These are phyloP conservation scores for Cordyceps sp. DNA, from an alignment of 2,329 filamentous ascomycete species.

Conservation along the genomic window DNA sequence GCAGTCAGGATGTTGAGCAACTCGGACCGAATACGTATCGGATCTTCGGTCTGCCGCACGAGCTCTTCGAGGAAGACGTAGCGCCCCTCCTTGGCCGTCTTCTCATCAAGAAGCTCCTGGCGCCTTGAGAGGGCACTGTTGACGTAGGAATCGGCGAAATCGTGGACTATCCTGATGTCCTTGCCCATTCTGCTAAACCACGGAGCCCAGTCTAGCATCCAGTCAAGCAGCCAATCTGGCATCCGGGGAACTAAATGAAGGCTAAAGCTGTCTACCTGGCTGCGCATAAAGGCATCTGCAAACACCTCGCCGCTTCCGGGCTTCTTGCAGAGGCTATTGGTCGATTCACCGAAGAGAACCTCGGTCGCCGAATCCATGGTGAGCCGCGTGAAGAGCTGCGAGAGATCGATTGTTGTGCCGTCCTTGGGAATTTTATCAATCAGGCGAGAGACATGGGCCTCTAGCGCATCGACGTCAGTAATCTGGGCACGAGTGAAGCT, in stretches of 20 bases:
- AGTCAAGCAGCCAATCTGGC: too few species aligned
- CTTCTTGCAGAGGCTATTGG: constrained; percentile 2
- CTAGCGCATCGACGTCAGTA: constrained; percentile 7
- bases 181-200: too few species aligned
- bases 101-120: background rate
- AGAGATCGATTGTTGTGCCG: constrained; percentile 21
- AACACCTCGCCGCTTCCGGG: background rate
- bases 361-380: constrained; percentile 38
- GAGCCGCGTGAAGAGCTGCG: constrained; percentile 36
- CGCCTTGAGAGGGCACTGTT: background rate
- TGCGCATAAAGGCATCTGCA: background rate
- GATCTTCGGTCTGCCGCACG: constrained; percentile 2
- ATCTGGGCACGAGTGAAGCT: constrained; percentile 10
- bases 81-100: background rate
- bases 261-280: too few species aligned
- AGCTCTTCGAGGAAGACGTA: constrained; percentile 11
- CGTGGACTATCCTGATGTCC: background rate
- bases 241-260: too few species aligned
- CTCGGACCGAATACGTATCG: constrained; percentile 5
- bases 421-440: constrained; percentile 12
- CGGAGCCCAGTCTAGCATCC: background rate
- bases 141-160: background rate
- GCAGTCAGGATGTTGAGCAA: constrained; percentile 17
- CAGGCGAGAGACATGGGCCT: constrained; percentile 11
- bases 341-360: constrained; percentile 37